Percentiles rank a stretch among this genome's conserved stretches.
These are phyloP conservation scores for Pseudocercospora macadamiae DNA, from an alignment of 2,329 filamentous ascomycete species.

Conservation along the genomic window DNA sequence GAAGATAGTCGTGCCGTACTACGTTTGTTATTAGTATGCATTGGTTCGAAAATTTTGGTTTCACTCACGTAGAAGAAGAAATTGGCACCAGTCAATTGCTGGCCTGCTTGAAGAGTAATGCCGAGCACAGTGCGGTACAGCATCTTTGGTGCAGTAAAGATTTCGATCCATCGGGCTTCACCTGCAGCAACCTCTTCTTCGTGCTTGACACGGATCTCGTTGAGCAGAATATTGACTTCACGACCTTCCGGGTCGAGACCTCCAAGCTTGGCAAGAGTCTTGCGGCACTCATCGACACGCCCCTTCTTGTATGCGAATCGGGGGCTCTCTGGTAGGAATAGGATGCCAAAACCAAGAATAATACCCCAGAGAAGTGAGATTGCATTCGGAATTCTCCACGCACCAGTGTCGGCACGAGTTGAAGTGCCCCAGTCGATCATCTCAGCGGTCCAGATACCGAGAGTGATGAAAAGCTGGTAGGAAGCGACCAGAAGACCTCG, in stretches of 20 bases:
- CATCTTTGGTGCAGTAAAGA: conserved; percentile 37
- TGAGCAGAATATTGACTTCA: conserved; percentile 33
- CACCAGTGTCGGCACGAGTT: conserved; percentile 24
- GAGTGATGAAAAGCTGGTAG: conserved; percentile 51
- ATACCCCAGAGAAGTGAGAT: conserved; percentile 38
- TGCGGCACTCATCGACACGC: conserved; percentile 36
- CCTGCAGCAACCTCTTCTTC: conserved; percentile 33
- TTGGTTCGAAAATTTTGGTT: not conserved
- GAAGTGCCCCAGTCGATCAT: conserved; percentile 38
- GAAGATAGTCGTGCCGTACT: conserved; percentile 47
- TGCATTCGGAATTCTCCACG: conserved; percentile 39
- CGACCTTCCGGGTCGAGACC: conserved; percentile 32
- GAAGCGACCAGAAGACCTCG: conserved; percentile 64
- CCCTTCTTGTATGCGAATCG: conserved; percentile 37
- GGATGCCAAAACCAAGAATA: conserved; percentile 38
- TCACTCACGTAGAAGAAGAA: conserved; percentile 36
- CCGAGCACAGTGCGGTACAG: conserved; percentile 38
- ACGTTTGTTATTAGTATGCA: conserved; percentile 10
- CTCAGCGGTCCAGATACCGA: conserved; percentile 44
- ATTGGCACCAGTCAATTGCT: conserved; percentile 48
- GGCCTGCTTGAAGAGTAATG: conserved; percentile 36
- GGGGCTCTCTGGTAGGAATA: conserved; percentile 39
- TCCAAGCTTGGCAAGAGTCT: conserved; percentile 34
- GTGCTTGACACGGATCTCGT: conserved; percentile 37
- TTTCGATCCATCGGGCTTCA: conserved; percentile 33